These are phyloP conservation scores for Chlamydomonas sphaeroides DNA, from an alignment of 139 green algal genomes.

Conservation along the genomic window DNA sequence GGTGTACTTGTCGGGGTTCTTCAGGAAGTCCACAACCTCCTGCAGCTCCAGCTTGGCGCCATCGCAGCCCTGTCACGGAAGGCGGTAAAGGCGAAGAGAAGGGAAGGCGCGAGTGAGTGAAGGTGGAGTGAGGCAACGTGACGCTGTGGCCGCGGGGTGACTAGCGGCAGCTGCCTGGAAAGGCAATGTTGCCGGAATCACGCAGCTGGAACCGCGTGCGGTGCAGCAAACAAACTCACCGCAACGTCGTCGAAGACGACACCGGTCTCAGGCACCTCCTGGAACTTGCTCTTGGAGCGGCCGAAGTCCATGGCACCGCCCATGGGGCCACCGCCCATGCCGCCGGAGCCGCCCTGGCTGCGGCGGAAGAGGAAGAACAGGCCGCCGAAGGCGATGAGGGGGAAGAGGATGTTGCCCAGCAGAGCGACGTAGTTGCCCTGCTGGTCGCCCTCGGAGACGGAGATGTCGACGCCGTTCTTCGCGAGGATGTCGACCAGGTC, in stretches of 20 bases:
- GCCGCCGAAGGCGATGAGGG: slow-evolving; percentile 96
- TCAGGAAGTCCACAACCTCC: slow-evolving; percentile 99
- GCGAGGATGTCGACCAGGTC: slow-evolving; percentile 88
- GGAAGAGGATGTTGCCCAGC: slow-evolving; percentile 99
- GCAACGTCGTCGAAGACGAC: slow-evolving; percentile 98
- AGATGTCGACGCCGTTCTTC: slow-evolving; percentile 87
- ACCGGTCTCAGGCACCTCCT: slow-evolving; percentile 98
- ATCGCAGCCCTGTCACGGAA: slow-evolving; percentile 80
- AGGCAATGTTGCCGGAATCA: too few species aligned
- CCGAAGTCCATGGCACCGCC: slow-evolving; percentile 99
- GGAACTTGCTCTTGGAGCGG: slow-evolving; percentile 98
- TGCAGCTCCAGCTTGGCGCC: slow-evolving; percentile 97
- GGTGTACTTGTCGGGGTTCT: slow-evolving; percentile 99
- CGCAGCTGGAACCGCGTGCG: too few species aligned
- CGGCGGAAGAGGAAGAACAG: slow-evolving; percentile 98
- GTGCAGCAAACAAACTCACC: too few species aligned
- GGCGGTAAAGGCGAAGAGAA: background rate
- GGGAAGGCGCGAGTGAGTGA: too few species aligned
- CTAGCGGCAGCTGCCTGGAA: too few species aligned
- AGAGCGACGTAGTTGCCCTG: slow-evolving; percentile 94
- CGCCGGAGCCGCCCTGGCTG: slow-evolving; percentile 49
- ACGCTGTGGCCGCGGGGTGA: too few species aligned
- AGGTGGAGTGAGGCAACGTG: too few species aligned
- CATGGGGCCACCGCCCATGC: slow-evolving; percentile 70
- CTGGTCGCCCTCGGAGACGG: slow-evolving; percentile 80